phyloP scores from a whole-genome alignment of 352 stramenopile species.

The Phytopythium sindhum region DNA sequence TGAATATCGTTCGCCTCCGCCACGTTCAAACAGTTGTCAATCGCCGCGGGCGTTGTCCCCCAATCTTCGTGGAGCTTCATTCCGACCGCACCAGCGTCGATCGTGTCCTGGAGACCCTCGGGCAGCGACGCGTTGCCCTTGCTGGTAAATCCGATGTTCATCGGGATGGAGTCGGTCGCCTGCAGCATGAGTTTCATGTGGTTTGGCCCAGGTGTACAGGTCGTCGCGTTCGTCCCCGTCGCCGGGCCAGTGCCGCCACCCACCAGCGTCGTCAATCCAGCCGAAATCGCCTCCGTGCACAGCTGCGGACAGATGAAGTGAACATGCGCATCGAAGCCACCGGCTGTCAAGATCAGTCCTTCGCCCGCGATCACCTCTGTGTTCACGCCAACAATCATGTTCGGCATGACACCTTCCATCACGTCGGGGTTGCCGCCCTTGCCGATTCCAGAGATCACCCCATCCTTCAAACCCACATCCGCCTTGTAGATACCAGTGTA shows the following conservation, averaged over 20 bases:
- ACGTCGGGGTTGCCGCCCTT: constrained; percentile 97
- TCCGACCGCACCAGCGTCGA: constrained; percentile 89
- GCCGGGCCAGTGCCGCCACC: constrained; percentile 91
- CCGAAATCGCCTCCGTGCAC: constrained; percentile 91
- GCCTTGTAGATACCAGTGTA: constrained; percentile 95
- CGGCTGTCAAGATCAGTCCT: constrained; percentile 94
- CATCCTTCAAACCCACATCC: constrained; percentile 94
- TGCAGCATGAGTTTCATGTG: constrained; percentile 97
- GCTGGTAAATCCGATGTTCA: constrained; percentile 98
- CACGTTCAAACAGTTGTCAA: constrained; percentile 91
- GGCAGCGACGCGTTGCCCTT: constrained; percentile 94
- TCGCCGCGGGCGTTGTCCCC: constrained; percentile 94
- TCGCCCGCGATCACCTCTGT: constrained; percentile 97
- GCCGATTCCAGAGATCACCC: constrained; percentile 92
- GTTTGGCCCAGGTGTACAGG: constrained; percentile 93
- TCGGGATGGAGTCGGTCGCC: constrained; percentile 88
- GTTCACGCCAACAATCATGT: constrained; percentile 89
- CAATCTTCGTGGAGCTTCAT: constrained; percentile 99
- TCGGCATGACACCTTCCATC: constrained; percentile 89
- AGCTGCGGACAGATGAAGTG: constrained; percentile 97
- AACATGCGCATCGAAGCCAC: constrained; percentile 95
- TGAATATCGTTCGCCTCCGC: constrained; percentile 92
- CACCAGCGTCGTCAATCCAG: constrained; percentile 90
- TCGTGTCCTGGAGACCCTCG: constrained; percentile 85
- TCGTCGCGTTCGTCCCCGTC: constrained; percentile 94